Base-by-base conservation (phyloP, 495 filamentous ascomycete species). In the Neurospora sp. region DNA sequence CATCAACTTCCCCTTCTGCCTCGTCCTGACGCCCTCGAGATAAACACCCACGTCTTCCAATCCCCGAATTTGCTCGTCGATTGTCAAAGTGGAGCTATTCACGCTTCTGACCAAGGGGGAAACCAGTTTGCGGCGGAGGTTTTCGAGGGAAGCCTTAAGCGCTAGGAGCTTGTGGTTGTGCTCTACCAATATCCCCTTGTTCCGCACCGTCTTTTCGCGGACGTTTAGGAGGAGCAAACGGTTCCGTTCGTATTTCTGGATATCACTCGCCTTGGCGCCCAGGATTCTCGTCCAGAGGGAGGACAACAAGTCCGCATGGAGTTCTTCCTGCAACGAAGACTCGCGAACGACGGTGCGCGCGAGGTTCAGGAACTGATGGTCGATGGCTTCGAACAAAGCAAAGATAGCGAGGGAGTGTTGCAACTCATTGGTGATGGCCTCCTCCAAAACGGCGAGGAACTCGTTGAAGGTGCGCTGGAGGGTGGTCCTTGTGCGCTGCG, bases 171-270 rank as follows among this genome's bases (percentile, higher is more conserved):
- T 91, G 35, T 90, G 88, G 76, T 95, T 94, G 77, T 97, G 93
- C 70, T 94, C 92, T 38, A 94, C 88, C 2, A 97, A 85, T 11
- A 95, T 87, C 44, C 89, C 89, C 77, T 96, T 96, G 81, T 97
- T 96, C n/a, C 88, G 86, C 14, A 95, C 90, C 12, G 94, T 97
- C 76, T 90, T 92, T 38, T 90, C 88, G 72, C 93, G 89, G 66
- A 97, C 91, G 74, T 90, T 92, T 37, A 85, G 86, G 38, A 97
- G 89, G 3, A 92, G 84, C 42, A 88, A 84, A 71, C 90, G 90
- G 83, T 97, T 97, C 81, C 92, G 91, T 78, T 97, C 93, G 82
- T 92, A 97, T 81, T 97, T 97, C 81, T 88, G 89, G 1, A 97
- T 86, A 44, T 90, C 87, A 70, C 82, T 81, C 4, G 90, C 88